Evolutionary conservation across 371 early-diverging fungal genomes (phyloP), one percentile per base, ranked within the genome.

Genomic region (Rhizopus arrhizus): DNA sequence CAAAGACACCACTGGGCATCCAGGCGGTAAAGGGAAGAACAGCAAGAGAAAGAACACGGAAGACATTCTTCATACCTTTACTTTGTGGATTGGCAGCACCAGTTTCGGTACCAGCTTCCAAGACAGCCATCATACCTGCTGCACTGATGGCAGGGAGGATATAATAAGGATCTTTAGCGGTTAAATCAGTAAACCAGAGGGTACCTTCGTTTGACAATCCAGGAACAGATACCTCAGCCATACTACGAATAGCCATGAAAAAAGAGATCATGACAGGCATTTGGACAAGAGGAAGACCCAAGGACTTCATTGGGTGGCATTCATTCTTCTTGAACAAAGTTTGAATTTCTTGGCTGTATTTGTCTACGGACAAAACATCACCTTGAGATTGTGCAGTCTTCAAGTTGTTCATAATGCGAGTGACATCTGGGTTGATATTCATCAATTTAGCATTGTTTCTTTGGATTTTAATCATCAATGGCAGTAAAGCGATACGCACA

Each of bases 191-290:
- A 66, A 96, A 89, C 95, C 96, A 98, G 16, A 65, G 62, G 5
- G 85, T 22, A 47, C 96, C 95, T 38, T 94, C 95, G 5, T 82
- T 83, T 51, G 68, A 53, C 68, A 95, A 84, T 31, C 92, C 90
- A 15, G 95, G 93, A 1, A 95, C 90, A 7, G 94, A 92, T 34
- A 92, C 63, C 13, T 83, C 82, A 13, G 92, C 86, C 93, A 98
- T 91, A 33, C 75, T 83, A 61, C 89, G 77, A 51, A 96, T 67
- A 2, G 91, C 96, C 67, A 94, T 75, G 66, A 96, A 98, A 80
- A 95, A 91, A 5, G 87, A 83, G 59, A 98, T 79, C 85, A 95
- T 90, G 38, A 96, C 82, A n/a, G 96, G 96, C 40, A 88, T 82
- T 66, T 94, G 93, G 9, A 89, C 60, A 35, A 93, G 51, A 5